These are phyloP conservation scores for Neofusicoccum sp. DNA, from an alignment of 2,329 filamentous ascomycete species.

Conservation along the genomic window DNA sequence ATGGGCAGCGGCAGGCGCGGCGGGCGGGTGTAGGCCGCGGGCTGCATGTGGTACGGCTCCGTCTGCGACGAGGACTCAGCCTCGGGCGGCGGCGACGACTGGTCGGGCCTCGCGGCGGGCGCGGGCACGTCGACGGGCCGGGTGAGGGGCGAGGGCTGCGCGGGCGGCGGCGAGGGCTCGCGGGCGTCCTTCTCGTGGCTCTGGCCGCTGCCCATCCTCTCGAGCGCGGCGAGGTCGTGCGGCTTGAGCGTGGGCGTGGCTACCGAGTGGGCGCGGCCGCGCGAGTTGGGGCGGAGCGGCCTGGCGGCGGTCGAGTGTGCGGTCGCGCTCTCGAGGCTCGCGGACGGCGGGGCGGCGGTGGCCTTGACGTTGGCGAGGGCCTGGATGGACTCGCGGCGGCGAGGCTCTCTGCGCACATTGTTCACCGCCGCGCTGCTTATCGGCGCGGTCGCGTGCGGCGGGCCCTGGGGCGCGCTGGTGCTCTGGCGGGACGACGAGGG, in stretches of 20 bases:
- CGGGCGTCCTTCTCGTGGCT: constrained; percentile 30
- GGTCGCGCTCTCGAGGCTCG: constrained; percentile 35
- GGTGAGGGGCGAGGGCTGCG: constrained; percentile 30
- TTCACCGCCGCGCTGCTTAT: constrained; percentile 23
- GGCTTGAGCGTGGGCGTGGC: constrained; percentile 22
- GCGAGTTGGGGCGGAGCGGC: constrained; percentile 27
- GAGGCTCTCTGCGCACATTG: constrained; percentile 30
- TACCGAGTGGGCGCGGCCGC: constrained; percentile 29
- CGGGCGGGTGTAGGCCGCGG: constrained; percentile 59
- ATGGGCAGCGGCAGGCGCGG: constrained; percentile 90
- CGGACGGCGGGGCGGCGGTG: constrained; percentile 38
- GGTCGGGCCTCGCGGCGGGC: constrained; percentile 17
- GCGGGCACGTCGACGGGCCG: constrained; percentile 41
- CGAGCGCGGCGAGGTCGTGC: constrained; percentile 27
- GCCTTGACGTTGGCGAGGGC: constrained; percentile 36
- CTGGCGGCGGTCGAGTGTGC: constrained; percentile 26
- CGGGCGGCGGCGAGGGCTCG: constrained; percentile 9
- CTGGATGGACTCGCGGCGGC: constrained; percentile 41
- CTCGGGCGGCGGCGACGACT: constrained; percentile 29
- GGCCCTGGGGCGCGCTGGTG: constrained; percentile 23
- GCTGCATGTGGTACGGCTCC: constrained; percentile 36
- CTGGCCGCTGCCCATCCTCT: constrained; percentile 43
- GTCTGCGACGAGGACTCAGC: constrained; percentile 21
- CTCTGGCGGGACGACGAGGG: constrained; percentile 31
- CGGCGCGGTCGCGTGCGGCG: constrained; percentile 21